Conservation (phyloP, 2,329 filamentous ascomycete species). For the Oidium heveae region DNA sequence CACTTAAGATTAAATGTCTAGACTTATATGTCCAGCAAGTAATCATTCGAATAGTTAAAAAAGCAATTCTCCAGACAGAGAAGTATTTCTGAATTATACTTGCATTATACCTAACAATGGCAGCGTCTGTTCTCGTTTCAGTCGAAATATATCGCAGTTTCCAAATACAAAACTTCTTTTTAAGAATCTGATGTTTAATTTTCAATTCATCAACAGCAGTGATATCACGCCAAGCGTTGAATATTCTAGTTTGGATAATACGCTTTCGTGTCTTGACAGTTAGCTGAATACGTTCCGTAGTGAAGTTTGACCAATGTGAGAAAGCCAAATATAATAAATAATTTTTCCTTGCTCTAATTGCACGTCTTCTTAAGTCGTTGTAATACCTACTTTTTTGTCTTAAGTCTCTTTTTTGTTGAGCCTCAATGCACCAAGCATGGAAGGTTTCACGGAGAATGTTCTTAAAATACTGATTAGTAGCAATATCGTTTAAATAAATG, state of each 20-base stretch:
- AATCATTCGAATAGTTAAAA: constrained; percentile 6
- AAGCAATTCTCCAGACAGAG: constrained; percentile 16
- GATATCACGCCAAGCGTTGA: constrained; percentile 42
- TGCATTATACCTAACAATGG: constrained; percentile 12
- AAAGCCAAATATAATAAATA: constrained; percentile 40
- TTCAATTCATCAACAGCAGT: constrained; percentile 21
- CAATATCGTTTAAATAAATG: constrained; percentile 17
- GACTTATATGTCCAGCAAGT: constrained; percentile 4
- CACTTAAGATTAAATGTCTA: constrained; percentile 6
- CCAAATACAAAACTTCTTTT: constrained; percentile 28
- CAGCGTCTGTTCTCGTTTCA: constrained; percentile 8
- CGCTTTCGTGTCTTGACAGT: constrained; percentile 45
- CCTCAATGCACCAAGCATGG: constrained; percentile 21
- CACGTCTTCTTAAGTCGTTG: constrained; percentile 29
- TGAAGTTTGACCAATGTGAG: constrained; percentile 40
- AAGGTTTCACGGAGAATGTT: constrained; percentile 27
- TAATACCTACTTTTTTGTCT: constrained; percentile 26
- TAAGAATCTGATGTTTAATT: constrained; percentile 23
- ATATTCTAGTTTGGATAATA: constrained; percentile 42
- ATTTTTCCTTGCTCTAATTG: constrained; percentile 35
- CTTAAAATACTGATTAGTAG: constrained; percentile 23
- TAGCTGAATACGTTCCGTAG: constrained; percentile 36
- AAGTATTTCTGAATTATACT: constrained; percentile 12
- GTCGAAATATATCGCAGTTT: constrained; percentile 6
- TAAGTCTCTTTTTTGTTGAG: constrained; percentile 7